These are phyloP conservation scores for Papilionanthe hybrid DNA, from an alignment of 116 monocot species.

Conservation along the genomic window DNA sequence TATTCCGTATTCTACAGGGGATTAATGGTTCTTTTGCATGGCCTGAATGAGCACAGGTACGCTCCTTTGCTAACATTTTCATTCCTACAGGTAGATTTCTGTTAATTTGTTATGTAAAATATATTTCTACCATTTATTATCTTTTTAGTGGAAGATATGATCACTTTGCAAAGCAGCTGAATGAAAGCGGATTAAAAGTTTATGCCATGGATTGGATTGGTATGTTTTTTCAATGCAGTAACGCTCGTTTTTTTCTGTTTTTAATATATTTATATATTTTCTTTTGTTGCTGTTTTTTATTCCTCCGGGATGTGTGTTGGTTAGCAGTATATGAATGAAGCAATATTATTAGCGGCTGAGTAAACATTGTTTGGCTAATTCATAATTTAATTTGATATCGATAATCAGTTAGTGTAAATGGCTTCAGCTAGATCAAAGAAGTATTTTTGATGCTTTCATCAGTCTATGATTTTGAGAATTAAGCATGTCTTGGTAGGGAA, in stretches of 20 bases:
- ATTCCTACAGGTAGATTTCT: background rate
- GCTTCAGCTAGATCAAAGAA: too few relatives aligned
- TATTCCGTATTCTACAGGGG: slow-evolving; percentile 43
- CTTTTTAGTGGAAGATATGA: slow-evolving; percentile 75
- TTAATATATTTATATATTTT: background rate
- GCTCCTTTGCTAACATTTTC: slow-evolving; percentile 6
- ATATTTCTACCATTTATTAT: slow-evolving; percentile 6
- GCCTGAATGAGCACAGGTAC: slow-evolving; percentile 92
- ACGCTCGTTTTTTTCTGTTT: background rate
- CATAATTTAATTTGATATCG: background rate
- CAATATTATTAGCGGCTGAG: background rate
- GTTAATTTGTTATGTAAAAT: background rate
- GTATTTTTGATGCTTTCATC: background rate
- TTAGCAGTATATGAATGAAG: background rate
- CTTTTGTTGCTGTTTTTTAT: background rate
- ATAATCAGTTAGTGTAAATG: background rate
- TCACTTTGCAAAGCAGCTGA: slow-evolving; percentile 66
- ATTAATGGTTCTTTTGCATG: slow-evolving; percentile 73
- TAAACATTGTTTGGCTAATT: background rate
- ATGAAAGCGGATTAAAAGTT: slow-evolving; percentile 76
- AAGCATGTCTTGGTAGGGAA: background rate
- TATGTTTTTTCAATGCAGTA: slow-evolving; percentile 19
- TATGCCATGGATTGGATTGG: slow-evolving; percentile 98
- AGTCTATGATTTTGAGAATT: background rate
- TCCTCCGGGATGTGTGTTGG: background rate